These are phyloP conservation scores for Salix dunnii DNA, from an alignment of 345 rosid genomes.

Conservation along the genomic window DNA sequence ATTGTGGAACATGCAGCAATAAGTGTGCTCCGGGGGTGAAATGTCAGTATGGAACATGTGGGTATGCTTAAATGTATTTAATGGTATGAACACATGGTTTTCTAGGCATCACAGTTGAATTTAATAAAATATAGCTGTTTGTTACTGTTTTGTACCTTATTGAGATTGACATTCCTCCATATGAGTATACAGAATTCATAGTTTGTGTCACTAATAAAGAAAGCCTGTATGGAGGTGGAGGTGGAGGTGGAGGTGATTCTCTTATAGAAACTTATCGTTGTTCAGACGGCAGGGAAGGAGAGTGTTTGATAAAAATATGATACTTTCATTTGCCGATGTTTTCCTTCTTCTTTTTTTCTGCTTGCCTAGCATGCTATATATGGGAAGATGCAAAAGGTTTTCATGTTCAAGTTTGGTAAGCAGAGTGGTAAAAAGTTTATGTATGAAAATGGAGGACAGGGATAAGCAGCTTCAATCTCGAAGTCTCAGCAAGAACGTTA, in stretches of 20 bases:
- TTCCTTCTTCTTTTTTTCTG: background rate
- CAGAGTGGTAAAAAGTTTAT: too few species aligned
- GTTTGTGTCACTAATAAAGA: slow-evolving; percentile 5
- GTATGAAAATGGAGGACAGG: too few species aligned
- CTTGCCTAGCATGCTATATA: too few species aligned
- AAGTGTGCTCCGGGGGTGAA: slow-evolving; percentile 39
- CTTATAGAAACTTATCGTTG: too few species aligned
- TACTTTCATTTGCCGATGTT: background rate
- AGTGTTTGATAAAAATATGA: background rate
- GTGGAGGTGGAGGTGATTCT: background rate
- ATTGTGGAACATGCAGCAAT: slow-evolving; percentile 60
- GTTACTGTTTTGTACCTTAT: background rate
- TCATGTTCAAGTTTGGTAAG: too few species aligned
- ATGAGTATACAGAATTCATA: background rate
- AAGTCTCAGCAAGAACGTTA: too few species aligned
- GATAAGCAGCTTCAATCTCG: too few species aligned
- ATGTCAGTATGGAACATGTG: slow-evolving; percentile 61
- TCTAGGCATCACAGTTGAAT: too few species aligned
- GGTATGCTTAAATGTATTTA: slow-evolving; percentile 45
- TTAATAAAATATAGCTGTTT: too few species aligned
- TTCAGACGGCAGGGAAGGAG: background rate
- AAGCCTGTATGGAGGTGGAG: background rate
- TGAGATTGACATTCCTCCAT: background rate
- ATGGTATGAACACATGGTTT: background rate
- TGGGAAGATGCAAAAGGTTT: too few species aligned